These are phyloP conservation scores for Arctostaphylos glauca DNA, from an alignment of 148 eudicot species.

Conservation along the genomic window DNA sequence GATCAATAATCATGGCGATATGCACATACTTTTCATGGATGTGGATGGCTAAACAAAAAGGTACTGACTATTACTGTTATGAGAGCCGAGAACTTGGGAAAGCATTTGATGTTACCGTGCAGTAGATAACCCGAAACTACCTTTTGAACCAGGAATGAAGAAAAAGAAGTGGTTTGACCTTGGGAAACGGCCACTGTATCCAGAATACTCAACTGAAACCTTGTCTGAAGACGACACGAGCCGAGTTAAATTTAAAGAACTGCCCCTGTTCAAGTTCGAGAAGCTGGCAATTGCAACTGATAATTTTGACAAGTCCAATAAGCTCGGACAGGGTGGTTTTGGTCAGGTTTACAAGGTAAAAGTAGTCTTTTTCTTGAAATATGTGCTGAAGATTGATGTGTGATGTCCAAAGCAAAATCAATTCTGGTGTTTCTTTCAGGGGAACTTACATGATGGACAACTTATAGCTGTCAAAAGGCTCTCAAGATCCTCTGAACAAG, in stretches of 20 bases:
- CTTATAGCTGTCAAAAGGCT: conserved; percentile 52
- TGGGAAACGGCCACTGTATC: neutral
- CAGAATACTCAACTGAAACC: conserved; percentile 3
- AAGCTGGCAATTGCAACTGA: conserved; percentile 39
- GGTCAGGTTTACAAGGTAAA: conserved; percentile 36
- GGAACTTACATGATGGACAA: conserved; percentile 34
- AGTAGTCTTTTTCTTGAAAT: neutral
- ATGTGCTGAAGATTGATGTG: neutral
- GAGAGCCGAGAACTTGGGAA: neutral
- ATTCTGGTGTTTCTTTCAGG: conserved; percentile 22
- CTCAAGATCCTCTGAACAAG: conserved; percentile 45
- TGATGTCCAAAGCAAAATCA: neutral
- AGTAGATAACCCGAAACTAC: neutral
- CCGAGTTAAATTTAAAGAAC: conserved; percentile 26
- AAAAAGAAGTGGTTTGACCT: neutral
- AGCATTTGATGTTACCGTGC: neutral
- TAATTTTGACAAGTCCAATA: conserved; percentile 27
- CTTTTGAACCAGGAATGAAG: conserved; percentile 4
- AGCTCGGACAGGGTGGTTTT: conserved; percentile 59
- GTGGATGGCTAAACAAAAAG: conserved; percentile 17
- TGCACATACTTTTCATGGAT: conserved; percentile 15
- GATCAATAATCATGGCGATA: conserved; percentile 2
- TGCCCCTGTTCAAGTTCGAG: conserved; percentile 36
- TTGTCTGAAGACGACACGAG: neutral
- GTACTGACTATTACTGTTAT: conserved; percentile 3